Evolutionary conservation across 139 green algal genomes (phyloP), one percentile per base, ranked within the genome.

Genomic region (Nannochloris sp.): DNA sequence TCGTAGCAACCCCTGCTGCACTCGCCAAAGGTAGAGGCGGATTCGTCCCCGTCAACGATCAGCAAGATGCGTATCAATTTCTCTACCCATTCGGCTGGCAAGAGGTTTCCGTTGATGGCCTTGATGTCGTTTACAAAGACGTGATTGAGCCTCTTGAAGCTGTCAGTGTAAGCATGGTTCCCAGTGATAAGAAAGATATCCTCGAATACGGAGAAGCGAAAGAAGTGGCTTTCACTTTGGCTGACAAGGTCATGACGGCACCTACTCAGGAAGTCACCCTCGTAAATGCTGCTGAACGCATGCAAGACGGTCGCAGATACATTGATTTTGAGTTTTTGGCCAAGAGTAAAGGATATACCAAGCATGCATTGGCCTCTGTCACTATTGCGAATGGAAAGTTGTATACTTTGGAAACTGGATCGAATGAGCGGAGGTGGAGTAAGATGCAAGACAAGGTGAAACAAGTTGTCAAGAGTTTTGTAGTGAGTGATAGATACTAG

Each of bases 61-160:
- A 77, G 9, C 72, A 84, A 13, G 90, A 99, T 63, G 79, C 81
- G 33, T 99, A 99, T 79, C 64, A 82, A 55, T 97, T 98, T 77
- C 54, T 95, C 12, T 98, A 97, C 70, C 93, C 93, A 30, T 97
- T 98, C 37, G 93, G 93, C 35, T 99, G 93, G 93, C 63, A 72
- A 60, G 79, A 88, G 64, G 80, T 90, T 44, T 55, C 67, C 0
- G 87, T 99, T 27, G 58, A 86, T 4, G 81, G 94, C 60, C 72
- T 89, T 73, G 92, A 98, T 46, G 72, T 93, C 3, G 89, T 97
- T 14, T 98, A 87, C 79, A 99, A 99, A 83, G 93, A 99, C 60
- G 77, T 99, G 27, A 95, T 99, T 44, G 94, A 99, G 90, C 94
- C 94, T 8, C 81, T 99, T 36, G 94, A 99, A 81, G 85, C 48